A percentile compares a stretch with the other conserved stretches of the same genome.
Evolutionary conservation across 495 filamentous ascomycete genomes (phyloP).

Genomic region (Penicillium subrubescens): DNA sequence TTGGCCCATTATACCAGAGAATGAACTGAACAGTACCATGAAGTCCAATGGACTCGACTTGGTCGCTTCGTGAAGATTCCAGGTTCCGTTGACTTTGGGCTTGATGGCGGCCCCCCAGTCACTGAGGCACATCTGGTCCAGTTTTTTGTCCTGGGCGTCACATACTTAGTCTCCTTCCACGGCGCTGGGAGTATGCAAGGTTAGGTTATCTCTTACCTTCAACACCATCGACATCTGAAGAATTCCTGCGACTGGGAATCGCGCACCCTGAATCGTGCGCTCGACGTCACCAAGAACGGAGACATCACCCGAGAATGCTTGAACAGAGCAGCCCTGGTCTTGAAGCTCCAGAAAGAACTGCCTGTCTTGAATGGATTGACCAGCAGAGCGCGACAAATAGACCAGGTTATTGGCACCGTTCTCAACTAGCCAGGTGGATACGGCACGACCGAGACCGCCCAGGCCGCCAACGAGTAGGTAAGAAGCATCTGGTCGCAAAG

Average conservation of each 20-base stretch:
- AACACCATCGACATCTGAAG: conserved; percentile 5
- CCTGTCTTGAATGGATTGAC: neutral
- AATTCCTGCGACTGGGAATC: neutral
- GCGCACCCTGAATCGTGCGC: neutral
- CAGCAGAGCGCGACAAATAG: conserved; percentile 25
- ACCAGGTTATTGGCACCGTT: conserved; percentile 57
- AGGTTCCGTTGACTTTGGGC: conserved; percentile 4
- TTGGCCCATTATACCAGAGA: conserved; percentile 20
- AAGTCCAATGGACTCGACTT: conserved; percentile 7
- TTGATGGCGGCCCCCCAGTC: neutral
- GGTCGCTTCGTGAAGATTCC: conserved; percentile 6
- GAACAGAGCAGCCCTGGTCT: neutral
- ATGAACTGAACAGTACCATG: conserved; percentile 18
- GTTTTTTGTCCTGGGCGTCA: neutral
- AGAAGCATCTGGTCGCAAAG: conserved; percentile 38
- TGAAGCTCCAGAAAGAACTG: conserved; percentile 5
- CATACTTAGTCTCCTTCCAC: too few species aligned
- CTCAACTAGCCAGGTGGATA: conserved; percentile 58
- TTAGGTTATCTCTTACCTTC: neutral
- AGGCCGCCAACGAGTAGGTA: conserved; percentile 64
- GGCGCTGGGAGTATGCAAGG: too few species aligned
- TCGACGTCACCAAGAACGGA: neutral
- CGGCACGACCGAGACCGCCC: too few species aligned
- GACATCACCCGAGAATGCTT: neutral
- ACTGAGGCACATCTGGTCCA: neutral